Evolutionary conservation across 139 green algal genomes (phyloP), one percentile per base, ranked within the genome.

Genomic region (Auxenochlorella pyrenoidosa): DNA sequence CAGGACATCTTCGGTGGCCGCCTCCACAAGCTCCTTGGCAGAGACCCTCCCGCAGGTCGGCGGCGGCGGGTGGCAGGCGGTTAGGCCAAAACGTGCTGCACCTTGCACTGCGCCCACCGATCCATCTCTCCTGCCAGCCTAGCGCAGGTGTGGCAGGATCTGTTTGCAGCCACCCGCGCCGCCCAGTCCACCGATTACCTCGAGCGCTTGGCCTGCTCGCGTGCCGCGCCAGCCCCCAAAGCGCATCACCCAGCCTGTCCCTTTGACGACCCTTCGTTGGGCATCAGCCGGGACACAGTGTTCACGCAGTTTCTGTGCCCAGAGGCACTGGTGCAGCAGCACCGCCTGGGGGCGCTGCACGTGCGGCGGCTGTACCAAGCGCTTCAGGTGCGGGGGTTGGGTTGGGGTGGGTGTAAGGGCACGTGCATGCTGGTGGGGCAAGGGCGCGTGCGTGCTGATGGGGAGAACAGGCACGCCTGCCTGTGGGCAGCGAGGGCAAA

Each of bases 301-400:
- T 84, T 71, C n/a, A 22, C 1, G 6, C 79, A 38, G 26, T 72
- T 40, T 59, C 79, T 84, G 34, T 84, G n/a, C 0, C 54, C 58
- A 36, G 79, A 84, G 58, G 79, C 79, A 36, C 79, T 84, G 54
- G 79, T 84, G 79, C 58, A 58, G 79, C 54, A 22, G 28, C 79
- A 84, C 79, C 54, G 79, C 16, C 79, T 84, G 79, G 79, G 79
- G 54, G 30, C 34, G 54, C 58, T 58, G 28, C n/a, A 84, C 36
- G 36, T 84, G 34, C 79, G 79, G 24, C 54, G 79, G 8, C 79
- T 84, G 1, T 84, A 84, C 58, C 76, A 83, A 32, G 76, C 47
- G 22, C 76, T 83, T 32, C 76, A 83, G 76, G 76, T 83, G 51
- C 47, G 47, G 47, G 47, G 47, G 47, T 58, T 6, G 47, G 47